Evolutionary conservation across 441 rosid species (phyloP).

Genomic region (Jatropha multifida): DNA sequence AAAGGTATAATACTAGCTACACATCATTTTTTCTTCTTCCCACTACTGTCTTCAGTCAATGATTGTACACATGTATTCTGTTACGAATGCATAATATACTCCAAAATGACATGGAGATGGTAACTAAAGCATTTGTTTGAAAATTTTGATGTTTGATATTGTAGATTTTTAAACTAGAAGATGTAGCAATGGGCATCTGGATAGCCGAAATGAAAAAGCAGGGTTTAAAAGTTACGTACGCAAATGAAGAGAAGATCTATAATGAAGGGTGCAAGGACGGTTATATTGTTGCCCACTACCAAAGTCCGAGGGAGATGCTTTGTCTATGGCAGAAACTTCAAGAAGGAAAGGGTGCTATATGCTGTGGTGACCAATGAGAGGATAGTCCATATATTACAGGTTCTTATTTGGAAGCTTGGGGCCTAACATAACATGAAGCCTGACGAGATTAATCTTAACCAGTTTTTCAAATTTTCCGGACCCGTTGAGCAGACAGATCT

Average conservation of each 20-base stretch:
- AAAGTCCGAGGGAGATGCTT: slow-evolving; percentile 83
- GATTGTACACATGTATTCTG: background rate
- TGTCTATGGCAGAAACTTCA: slow-evolving; percentile 93
- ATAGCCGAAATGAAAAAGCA: slow-evolving; percentile 63
- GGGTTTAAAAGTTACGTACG: slow-evolving; percentile 63
- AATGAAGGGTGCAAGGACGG: slow-evolving; percentile 85
- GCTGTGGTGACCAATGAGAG: slow-evolving; percentile 61
- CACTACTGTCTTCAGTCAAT: background rate
- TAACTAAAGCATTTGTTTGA: background rate
- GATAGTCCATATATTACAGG: background rate
- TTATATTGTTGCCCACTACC: slow-evolving; percentile 89
- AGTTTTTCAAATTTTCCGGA: slow-evolving; percentile 17
- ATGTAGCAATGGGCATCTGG: slow-evolving; percentile 99
- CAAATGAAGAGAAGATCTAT: slow-evolving; percentile 64
- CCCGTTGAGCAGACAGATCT: slow-evolving; percentile 4
- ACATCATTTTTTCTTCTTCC: background rate
- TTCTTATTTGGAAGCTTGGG: background rate
- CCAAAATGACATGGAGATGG: background rate
- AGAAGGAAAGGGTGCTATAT: slow-evolving; percentile 62
- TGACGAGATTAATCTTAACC: background rate
- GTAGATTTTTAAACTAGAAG: slow-evolving; percentile 98
- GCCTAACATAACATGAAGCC: background rate
- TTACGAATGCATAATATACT: background rate
- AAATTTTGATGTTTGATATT: background rate
- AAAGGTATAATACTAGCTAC: slow-evolving; percentile 50